Evolutionary conservation across 202 grass and related monocot genomes (phyloP), one percentile per base, ranked within the genome.

Genomic region (Schoenoplectus tabernaemontani): DNA sequence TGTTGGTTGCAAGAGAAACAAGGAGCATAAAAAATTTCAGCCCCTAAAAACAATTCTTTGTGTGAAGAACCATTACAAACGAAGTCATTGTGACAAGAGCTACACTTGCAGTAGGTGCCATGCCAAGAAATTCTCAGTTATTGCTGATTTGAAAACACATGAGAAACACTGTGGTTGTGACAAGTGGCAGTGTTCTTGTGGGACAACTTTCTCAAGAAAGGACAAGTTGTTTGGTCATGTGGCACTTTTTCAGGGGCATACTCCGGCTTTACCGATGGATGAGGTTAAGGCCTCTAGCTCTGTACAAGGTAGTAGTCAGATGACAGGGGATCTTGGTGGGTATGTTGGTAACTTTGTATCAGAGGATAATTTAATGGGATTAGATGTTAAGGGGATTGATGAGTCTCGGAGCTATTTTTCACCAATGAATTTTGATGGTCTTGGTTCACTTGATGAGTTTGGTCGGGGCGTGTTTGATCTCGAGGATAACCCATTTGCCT

Each of bases 41-140:
- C 95, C 95, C 80, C 84, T 98, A 20, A 98, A 98, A 83, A 98
- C 95, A 62, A 97, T 98, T 42, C 75, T 94, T 57, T 98, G 95
- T 56, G 91, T 98, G 81, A 98, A 98, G 85, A 98, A 98, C 81
- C 95, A 94, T 81, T 98, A 98, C 84, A 98, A 98, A 62, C 87
- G 95, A 81, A 98, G 95, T 89, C 95, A 98, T n/a, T 98, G 95
- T 13, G 91, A 94, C 87, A 94, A 98, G 88, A 98, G 95, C 65
- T 92, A 98, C 78, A 94, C 82, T 30, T 98, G 95, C 81, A 92
- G 95, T 82, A 82, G 91, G 23, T 98, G 95, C 82, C 89, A 92
- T 24, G 86, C 88, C 23, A 98, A 98, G 53, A 98, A 94, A 73
- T 98, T 98, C 59, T 98, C 91, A 1, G 95, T 98, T 32, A 92